Evolutionary conservation across 2,329 filamentous ascomycete species (phyloP).

Genomic region (Metarhizium brunneum): DNA sequence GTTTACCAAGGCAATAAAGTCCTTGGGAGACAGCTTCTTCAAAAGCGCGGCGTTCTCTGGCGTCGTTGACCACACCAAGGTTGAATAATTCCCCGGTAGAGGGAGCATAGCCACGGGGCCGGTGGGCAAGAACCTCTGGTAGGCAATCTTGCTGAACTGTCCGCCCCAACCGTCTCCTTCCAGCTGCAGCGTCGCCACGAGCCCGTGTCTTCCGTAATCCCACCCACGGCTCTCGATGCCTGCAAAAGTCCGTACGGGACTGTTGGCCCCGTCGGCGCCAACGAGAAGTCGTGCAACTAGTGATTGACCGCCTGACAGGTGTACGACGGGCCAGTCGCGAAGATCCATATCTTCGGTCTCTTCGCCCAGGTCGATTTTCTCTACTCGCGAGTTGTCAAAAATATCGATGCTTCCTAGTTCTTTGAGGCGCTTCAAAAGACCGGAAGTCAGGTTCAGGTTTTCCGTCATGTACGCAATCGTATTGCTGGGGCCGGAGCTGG

Average conservation of each 20-base stretch:
- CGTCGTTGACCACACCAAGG: slow-evolving; percentile 91
- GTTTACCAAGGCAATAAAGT: slow-evolving; percentile 85
- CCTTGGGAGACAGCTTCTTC: slow-evolving; percentile 60
- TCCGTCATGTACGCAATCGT: slow-evolving; percentile 95
- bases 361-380: slow-evolving; percentile 67
- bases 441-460: slow-evolving; percentile 80
- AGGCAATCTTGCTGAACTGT: slow-evolving; percentile 61
- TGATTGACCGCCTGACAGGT: slow-evolving; percentile 55
- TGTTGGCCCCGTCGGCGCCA: slow-evolving; percentile 91
- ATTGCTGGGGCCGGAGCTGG: slow-evolving; percentile 35
- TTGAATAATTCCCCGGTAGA: slow-evolving; percentile 71
- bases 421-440: slow-evolving; percentile 61
- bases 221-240: slow-evolving; percentile 79
- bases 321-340: slow-evolving; percentile 78
- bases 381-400: slow-evolving; percentile 69
- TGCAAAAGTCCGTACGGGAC: slow-evolving; percentile 82
- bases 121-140: slow-evolving; percentile 88
- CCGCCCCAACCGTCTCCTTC: slow-evolving; percentile 49
- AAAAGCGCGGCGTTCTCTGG: slow-evolving; percentile 68
- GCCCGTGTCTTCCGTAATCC: slow-evolving; percentile 85
- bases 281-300: slow-evolving; percentile 78
- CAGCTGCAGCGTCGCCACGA: slow-evolving; percentile 80
- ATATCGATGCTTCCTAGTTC: slow-evolving; percentile 60
- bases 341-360: slow-evolving; percentile 64
- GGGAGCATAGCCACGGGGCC: slow-evolving; percentile 89